Conservation (phyloP, 2,329 filamentous ascomycete species). For the Thielaviopsis populi region DNA sequence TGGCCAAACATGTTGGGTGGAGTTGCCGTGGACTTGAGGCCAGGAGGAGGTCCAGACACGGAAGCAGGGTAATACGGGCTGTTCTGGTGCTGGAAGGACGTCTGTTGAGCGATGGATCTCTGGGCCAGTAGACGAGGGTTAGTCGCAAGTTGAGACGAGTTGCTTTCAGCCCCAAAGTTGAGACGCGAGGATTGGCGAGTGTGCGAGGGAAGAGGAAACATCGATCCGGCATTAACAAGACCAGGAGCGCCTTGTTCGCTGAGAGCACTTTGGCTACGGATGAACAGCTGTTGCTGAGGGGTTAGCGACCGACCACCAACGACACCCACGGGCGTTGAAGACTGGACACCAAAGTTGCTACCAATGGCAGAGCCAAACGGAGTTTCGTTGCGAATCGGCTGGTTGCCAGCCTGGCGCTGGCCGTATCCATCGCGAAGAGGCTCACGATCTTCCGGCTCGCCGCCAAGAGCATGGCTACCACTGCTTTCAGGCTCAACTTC, state of each 20-base stretch:
- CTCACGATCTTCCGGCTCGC: constrained; percentile 76
- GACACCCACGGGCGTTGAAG: constrained; percentile 38
- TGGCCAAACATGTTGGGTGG: constrained; percentile 92
- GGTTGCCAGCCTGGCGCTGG: constrained; percentile 51
- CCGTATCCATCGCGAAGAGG: constrained; percentile 36
- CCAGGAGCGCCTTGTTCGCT: constrained; percentile 46
- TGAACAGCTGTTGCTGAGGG: constrained; percentile 58
- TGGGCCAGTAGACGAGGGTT: constrained; percentile 72
- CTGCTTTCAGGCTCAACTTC: constrained; percentile 72
- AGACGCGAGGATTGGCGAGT: constrained; percentile 74
- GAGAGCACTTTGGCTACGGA: constrained; percentile 48
- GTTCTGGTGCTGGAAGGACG: constrained; percentile 43
- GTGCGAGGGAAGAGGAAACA: constrained; percentile 51
- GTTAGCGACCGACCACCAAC: constrained; percentile 56
- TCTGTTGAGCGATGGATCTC: constrained; percentile 53
- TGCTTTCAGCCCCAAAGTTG: constrained; percentile 67
- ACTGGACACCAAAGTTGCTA: constrained; percentile 33
- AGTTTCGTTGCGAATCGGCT: constrained; percentile 58
- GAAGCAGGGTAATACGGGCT: constrained; percentile 69
- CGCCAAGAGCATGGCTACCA: constrained; percentile 73
- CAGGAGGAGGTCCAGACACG: constrained; percentile 85
- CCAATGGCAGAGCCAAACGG: constrained; percentile 39
- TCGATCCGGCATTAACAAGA: constrained; percentile 32
- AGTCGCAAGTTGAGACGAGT: constrained; percentile 50
- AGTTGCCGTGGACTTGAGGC: constrained; percentile 86